These are phyloP conservation scores for Trametes meyenii DNA, from an alignment of 768 basidiomycete genomes.

Conservation along the genomic window DNA sequence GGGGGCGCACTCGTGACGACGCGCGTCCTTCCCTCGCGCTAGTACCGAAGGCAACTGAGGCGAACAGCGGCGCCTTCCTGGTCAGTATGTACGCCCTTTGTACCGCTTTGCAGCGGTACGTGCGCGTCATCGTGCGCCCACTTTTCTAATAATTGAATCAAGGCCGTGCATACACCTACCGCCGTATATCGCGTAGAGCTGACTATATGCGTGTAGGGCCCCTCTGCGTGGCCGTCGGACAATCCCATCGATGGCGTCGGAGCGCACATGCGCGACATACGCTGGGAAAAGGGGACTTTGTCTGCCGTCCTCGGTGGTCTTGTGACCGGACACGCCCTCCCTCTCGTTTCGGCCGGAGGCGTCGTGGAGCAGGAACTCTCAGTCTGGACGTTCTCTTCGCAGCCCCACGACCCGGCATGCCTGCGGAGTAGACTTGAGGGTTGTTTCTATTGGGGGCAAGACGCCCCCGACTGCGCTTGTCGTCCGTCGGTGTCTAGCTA, in stretches of 20 bases:
- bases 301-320: background rate
- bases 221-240: background rate
- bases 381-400: background rate
- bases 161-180: background rate
- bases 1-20: conserved; percentile 6
- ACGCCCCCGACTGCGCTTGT: too few relatives aligned
- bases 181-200: background rate
- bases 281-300: conserved; percentile 8
- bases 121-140: background rate
- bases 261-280: conserved; percentile 6
- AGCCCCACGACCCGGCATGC: conserved; percentile 4
- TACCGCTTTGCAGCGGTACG: background rate
- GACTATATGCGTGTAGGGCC: background rate
- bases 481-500: too few relatives aligned
- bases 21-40: background rate
- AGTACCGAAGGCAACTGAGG: background rate
- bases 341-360: background rate
- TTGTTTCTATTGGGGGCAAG: background rate
- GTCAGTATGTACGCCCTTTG: background rate
- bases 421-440: background rate
- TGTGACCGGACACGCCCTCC: conserved; percentile 12
- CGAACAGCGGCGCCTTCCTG: background rate
- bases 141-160: background rate
- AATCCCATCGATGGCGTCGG: conserved; percentile 12
- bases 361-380: background rate